These are phyloP conservation scores for Choiromyces venosus DNA, from an alignment of 495 filamentous ascomycete genomes.

Conservation along the genomic window DNA sequence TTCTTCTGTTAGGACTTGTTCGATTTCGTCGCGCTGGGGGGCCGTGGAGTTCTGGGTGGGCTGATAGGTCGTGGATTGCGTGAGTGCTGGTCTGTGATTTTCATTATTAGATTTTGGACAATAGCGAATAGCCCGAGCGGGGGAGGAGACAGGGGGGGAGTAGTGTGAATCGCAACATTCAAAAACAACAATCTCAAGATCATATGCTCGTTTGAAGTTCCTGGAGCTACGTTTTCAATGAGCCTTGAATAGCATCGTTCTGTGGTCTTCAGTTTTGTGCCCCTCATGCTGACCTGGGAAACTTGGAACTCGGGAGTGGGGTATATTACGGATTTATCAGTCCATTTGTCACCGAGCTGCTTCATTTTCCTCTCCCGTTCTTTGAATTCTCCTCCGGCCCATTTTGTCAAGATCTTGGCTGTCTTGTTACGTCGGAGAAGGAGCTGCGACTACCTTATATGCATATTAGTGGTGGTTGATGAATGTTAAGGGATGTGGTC, in stretches of 20 bases:
- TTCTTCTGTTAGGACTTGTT: conserved; percentile 5
- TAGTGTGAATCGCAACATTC: conserved; percentile 38
- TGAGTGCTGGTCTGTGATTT: conserved; percentile 15
- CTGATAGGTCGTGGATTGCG: conserved; percentile 16
- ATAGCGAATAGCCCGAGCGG: background rate
- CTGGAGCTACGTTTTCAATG: conserved; percentile 21
- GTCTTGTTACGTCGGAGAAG: background rate
- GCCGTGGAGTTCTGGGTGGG: conserved; percentile 14
- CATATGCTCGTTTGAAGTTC: conserved; percentile 7
- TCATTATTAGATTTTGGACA: background rate
- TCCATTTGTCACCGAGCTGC: conserved; percentile 29
- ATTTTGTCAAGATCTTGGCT: background rate
- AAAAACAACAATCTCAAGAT: conserved; percentile 22
- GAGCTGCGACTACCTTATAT: background rate
- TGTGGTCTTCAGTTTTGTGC: no score
- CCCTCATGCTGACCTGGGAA: background rate
- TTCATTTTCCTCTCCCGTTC: conserved; percentile 25
- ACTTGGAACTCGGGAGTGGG: background rate
- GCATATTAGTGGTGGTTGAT: background rate
- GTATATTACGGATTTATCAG: conserved; percentile 18
- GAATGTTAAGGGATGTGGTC: background rate
- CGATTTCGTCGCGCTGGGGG: conserved; percentile 23
- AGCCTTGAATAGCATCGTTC: conserved; percentile 35
- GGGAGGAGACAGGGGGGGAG: conserved; percentile 11
- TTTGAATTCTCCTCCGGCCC: conserved; percentile 26